Conservation (phyloP, 2,329 filamentous ascomycete species). For the Cordyceps javanica region DNA sequence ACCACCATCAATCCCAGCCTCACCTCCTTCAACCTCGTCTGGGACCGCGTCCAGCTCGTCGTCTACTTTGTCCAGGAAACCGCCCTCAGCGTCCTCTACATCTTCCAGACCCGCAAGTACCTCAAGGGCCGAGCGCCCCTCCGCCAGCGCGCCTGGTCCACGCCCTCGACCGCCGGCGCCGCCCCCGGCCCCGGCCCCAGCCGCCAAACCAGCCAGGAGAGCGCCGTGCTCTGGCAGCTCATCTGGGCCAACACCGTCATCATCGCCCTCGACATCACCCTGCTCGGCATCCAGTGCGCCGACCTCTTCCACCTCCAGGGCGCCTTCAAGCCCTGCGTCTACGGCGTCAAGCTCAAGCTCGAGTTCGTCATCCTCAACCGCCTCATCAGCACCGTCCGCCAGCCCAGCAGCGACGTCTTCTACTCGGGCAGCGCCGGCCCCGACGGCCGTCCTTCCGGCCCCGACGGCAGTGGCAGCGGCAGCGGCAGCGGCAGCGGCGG, state of each 20-base stretch:
- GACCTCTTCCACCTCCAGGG: conserved; percentile 31
- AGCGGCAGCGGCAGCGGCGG: neutral
- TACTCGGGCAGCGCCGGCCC: neutral
- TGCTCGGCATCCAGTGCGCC: conserved; percentile 31
- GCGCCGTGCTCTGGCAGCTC: conserved; percentile 29
- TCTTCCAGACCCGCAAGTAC: conserved; percentile 22
- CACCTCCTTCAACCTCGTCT: conserved; percentile 26
- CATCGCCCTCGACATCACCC: conserved; percentile 38
- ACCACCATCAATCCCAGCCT: conserved; percentile 20
- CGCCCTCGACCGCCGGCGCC: conserved; percentile 36
- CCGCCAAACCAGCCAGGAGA: conserved; percentile 17
- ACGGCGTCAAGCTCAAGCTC: conserved; percentile 34
- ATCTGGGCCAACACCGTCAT: conserved; percentile 41
- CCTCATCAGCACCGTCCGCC: conserved; percentile 25
- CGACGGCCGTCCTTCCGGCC: neutral
- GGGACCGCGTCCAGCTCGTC: conserved; percentile 48
- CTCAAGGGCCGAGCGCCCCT: conserved; percentile 13
- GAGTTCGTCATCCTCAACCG: conserved; percentile 35
- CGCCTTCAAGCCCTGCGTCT: conserved; percentile 31
- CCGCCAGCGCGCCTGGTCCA: conserved; percentile 29
- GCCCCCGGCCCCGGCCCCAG: conserved; percentile 21
- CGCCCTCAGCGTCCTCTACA: conserved; percentile 45
- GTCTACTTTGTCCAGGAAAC: conserved; percentile 48
- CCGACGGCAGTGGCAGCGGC: neutral
- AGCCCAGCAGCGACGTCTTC: conserved; percentile 4